Evolutionary conservation across 805 yeast genomes (phyloP), one percentile per base, ranked within the genome.

Genomic region (Ogataea trehaloabstinens): DNA sequence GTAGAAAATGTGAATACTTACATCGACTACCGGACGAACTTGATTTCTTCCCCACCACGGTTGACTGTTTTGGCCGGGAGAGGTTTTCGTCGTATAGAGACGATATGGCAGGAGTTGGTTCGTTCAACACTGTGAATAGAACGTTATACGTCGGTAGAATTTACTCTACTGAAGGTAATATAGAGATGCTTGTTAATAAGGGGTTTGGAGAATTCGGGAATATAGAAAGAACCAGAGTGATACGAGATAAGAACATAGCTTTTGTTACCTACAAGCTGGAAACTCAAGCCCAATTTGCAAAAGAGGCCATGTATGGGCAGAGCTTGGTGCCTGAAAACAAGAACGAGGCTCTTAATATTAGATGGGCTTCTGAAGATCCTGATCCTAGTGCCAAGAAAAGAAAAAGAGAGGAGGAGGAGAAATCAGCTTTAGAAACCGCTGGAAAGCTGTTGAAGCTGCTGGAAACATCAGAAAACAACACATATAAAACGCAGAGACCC

Each of bases 21-120:
- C 99, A 91, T 59, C 67, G 96, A 37, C 56, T 85, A 5, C 98
- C 99, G 0, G 60, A 54, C 2, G 74, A 70, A 0, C 53, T 60
- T 5, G 96, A 90, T 53, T 60, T 68, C 27, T 69, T 69, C 32
- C 71, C 80, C 2, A 71, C 82, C 2, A 78, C 88, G 0, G 70
- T 78, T 19, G 99, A 91, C 62, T 90, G 97, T 54, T 91, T 91
- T 68, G 98, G 97, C 2, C 67, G 99, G 42, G 95, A 86, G 54
- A 87, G 85, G 59, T 83, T 83, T 46, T 70, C 84, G 1, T 84
- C 79, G 34, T 87, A 86, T 53, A 67, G 89, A 49, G 96, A 91
- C 48, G 98, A 91, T 61, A 89, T 89, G 96, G 79, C 84, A 20
- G 99, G 99, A 24, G 82, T 89, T 3, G 99, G 98, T 0, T 80